phyloP scores from a whole-genome alignment of 148 eudicot species.

The Vaccinium myrtillus region DNA sequence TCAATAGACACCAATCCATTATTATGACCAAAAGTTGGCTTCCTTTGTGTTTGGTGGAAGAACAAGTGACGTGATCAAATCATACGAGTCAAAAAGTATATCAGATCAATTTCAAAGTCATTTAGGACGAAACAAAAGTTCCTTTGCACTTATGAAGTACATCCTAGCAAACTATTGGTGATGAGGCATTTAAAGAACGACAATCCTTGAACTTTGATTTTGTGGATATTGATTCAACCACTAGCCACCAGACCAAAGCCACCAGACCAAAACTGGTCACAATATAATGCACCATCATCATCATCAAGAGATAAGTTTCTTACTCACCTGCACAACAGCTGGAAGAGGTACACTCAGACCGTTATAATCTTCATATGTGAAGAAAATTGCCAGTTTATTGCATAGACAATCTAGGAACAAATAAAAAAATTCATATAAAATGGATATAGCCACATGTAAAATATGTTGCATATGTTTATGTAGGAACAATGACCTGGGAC shows the following conservation, averaged over 20 bases:
- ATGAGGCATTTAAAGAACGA: not conserved
- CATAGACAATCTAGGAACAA: not conserved
- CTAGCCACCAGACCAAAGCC: not conserved
- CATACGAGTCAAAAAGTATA: not conserved
- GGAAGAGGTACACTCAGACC: slow-evolving; percentile 85
- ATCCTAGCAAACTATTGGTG: not conserved
- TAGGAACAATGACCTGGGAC: not conserved
- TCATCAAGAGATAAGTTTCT: not conserved
- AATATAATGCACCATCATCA: not conserved
- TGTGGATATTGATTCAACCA: not conserved
- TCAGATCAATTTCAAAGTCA: not conserved
- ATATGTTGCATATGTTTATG: not conserved
- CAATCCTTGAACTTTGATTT: not conserved
- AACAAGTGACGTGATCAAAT: too few relatives aligned
- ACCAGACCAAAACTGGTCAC: not conserved
- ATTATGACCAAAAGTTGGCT: not conserved
- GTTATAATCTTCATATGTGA: slow-evolving; percentile 53
- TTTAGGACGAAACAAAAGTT: not conserved
- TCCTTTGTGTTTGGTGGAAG: not conserved
- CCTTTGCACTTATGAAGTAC: not conserved
- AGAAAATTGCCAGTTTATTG: slow-evolving; percentile 75
- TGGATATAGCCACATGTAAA: not conserved
- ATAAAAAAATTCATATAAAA: not conserved
- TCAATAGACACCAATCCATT: not conserved
- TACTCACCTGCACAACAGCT: slow-evolving; percentile 77